phyloP scores from a whole-genome alignment of 2,329 filamentous ascomycete species.

The Fusarium sp. region DNA sequence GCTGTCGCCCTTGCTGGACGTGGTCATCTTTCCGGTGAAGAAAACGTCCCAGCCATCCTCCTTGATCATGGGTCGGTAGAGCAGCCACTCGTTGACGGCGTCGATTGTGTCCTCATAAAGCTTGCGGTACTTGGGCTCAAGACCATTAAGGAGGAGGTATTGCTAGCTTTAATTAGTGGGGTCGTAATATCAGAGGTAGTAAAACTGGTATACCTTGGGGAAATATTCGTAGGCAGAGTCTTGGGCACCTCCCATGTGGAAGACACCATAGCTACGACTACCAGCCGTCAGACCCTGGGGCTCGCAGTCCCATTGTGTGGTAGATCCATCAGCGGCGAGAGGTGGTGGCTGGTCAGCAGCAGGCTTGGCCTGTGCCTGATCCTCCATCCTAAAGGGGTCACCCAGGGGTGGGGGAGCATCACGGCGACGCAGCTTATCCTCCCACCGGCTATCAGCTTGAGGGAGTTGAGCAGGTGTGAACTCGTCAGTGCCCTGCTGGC shows the following conservation, averaged over 20 bases:
- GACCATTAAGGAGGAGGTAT: slow-evolving; percentile 83
- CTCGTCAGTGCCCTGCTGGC: slow-evolving; percentile 12
- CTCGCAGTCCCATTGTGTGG: slow-evolving; percentile 65
- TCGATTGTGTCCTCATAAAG: slow-evolving; percentile 80
- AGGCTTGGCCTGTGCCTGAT: slow-evolving; percentile 10
- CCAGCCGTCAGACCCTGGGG: slow-evolving; percentile 71
- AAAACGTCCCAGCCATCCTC: slow-evolving; percentile 78
- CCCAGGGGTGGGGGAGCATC: slow-evolving; percentile 10
- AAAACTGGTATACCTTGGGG: slow-evolving; percentile 64
- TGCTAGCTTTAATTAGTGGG: slow-evolving; percentile 62
- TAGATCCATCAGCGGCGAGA: slow-evolving; percentile 54
- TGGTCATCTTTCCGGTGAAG: slow-evolving; percentile 76
- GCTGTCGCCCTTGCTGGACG: slow-evolving; percentile 59
- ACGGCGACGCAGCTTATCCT: slow-evolving; percentile 39
- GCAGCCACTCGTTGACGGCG: slow-evolving; percentile 79
- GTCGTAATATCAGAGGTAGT: not conserved
- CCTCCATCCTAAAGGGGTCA: slow-evolving; percentile 9
- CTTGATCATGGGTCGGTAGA: slow-evolving; percentile 84
- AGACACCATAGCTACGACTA: slow-evolving; percentile 62
- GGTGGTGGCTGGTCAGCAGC: slow-evolving; percentile 45
- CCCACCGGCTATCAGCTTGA: slow-evolving; percentile 38
- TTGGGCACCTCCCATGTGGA: slow-evolving; percentile 75
- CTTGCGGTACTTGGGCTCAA: slow-evolving; percentile 78
- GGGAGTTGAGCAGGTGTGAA: slow-evolving; percentile 27
- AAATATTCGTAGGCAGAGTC: slow-evolving; percentile 83